A percentile compares a stretch with the other conserved stretches of the same genome.
These are phyloP conservation scores for Phragmites australis DNA, from an alignment of 176 grass and related monocot genomes.

Conservation along the genomic window DNA sequence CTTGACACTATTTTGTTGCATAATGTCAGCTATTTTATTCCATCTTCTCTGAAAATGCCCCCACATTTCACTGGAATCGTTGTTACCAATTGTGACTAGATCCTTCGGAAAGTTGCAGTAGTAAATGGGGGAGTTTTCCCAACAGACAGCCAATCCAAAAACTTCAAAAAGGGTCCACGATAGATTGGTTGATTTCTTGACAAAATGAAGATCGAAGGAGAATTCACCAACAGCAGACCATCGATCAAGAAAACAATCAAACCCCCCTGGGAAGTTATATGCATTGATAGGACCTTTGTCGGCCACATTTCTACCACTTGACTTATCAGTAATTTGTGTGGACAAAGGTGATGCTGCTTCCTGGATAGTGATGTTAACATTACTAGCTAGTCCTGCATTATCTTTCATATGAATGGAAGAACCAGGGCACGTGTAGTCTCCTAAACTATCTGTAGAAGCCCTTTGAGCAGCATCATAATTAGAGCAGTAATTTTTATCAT, in stretches of 20 bases:
- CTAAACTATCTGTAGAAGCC: constrained; percentile 31
- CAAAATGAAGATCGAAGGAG: constrained; percentile 91
- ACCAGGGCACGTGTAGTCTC: constrained; percentile 25
- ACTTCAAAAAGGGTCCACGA: constrained; percentile 63
- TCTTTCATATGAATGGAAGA: constrained; percentile 35
- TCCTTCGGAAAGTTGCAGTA: constrained; percentile 92
- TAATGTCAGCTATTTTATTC: constrained; percentile 68
- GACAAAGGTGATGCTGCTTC: constrained; percentile 43
- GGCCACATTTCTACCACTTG: constrained; percentile 27
- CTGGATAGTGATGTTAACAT: constrained; percentile 24
- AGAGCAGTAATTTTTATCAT: constrained; percentile 35
- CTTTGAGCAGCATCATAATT: constrained; percentile 38
- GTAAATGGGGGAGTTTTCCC: constrained; percentile 82
- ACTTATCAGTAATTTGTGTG: constrained; percentile 21
- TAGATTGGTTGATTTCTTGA: constrained; percentile 48
- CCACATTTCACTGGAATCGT: constrained; percentile 54
- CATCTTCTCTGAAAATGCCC: constrained; percentile 64
- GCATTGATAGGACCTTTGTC: constrained; percentile 76
- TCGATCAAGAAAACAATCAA: constrained; percentile 75
- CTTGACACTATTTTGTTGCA: constrained; percentile 56
- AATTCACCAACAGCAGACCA: constrained; percentile 72
- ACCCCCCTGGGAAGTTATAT: constrained; percentile 68
- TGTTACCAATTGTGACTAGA: constrained; percentile 42
- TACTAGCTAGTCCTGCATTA: constrained; percentile 9
- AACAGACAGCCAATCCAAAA: constrained; percentile 85